Conservation (phyloP, 2,329 filamentous ascomycete genomes). For the Ophioceras dolichostomum region DNA sequence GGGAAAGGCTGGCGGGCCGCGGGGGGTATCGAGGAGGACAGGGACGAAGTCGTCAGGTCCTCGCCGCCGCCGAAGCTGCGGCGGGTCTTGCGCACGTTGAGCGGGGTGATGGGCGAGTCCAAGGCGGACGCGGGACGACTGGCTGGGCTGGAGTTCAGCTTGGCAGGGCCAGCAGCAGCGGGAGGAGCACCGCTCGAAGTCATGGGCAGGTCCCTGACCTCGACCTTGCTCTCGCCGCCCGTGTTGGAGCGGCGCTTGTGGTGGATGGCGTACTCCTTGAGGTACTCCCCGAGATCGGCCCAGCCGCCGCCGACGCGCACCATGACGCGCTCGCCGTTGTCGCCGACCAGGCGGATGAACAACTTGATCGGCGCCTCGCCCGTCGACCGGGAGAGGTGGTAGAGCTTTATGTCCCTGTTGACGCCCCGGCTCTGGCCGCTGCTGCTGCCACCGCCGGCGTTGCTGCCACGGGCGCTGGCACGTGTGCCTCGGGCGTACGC, state of each 20-base stretch:
- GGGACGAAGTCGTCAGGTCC: constrained; percentile 9
- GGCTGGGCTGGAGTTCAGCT: constrained; percentile 18
- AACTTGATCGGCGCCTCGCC: constrained; percentile 86
- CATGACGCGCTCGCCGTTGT: constrained; percentile 88
- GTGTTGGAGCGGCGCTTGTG: constrained; percentile 60
- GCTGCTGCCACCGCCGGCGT: too few species aligned
- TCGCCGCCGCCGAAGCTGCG: constrained; percentile 23
- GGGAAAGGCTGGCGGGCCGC: constrained; percentile 9
- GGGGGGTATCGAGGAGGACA: background rate
- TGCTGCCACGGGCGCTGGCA: constrained; percentile 9
- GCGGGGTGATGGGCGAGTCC: constrained; percentile 29
- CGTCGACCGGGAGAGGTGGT: constrained; percentile 76
- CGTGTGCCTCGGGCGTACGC: constrained; percentile 36
- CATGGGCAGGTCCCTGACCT: constrained; percentile 35
- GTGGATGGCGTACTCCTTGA: constrained; percentile 86
- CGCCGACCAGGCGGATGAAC: constrained; percentile 85
- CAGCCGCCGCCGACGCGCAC: constrained; percentile 96
- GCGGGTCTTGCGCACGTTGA: constrained; percentile 43
- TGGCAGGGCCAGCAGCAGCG: constrained; percentile 14
- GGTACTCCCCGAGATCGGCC: constrained; percentile 90
- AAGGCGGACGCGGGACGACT: constrained; percentile 21
- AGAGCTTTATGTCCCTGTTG: constrained; percentile 74
- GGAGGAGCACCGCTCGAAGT: too few species aligned
- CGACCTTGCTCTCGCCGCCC: constrained; percentile 37
- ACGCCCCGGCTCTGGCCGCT: constrained; percentile 33